Evolutionary conservation across 345 rosid species (phyloP).

Genomic region (Murraya paniculata): DNA sequence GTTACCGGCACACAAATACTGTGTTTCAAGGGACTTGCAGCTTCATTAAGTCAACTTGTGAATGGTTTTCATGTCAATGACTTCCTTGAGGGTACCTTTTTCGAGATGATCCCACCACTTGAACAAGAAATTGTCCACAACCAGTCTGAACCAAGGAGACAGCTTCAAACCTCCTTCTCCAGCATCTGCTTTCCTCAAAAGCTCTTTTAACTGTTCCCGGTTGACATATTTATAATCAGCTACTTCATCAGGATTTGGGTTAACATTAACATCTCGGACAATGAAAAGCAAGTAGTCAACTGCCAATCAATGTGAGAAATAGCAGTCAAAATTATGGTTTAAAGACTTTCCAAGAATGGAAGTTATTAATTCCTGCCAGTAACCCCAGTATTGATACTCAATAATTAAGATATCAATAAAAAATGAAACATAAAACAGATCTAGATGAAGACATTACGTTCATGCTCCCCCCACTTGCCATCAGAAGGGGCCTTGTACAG

Average conservation of each 20-base stretch:
- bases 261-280: slow-evolving; percentile 61
- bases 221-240: slow-evolving; percentile 72
- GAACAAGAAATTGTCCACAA: slow-evolving; percentile 88
- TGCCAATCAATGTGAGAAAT: slow-evolving; percentile 34
- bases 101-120: slow-evolving; percentile 95
- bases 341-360: not conserved
- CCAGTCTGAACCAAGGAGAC: slow-evolving; percentile 96
- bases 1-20: not conserved
- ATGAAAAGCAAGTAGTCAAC: slow-evolving; percentile 89
- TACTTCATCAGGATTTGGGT: slow-evolving; percentile 92
- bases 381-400: not conserved
- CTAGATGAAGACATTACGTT: slow-evolving; percentile 49
- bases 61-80: slow-evolving; percentile 69
- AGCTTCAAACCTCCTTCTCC: slow-evolving; percentile 83
- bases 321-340: not conserved
- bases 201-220: slow-evolving; percentile 75
- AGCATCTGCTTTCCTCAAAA: slow-evolving; percentile 80
- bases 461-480: slow-evolving; percentile 99
- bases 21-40: not conserved
- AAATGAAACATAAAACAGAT: not conserved
- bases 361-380: not conserved
- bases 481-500: slow-evolving; percentile 98
- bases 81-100: slow-evolving; percentile 66
- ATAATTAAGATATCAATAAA: not conserved
- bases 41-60: slow-evolving; percentile 53